Percentiles rank a stretch among this genome's conserved stretches.
Conservation (phyloP, 305 asterid species). For the Solanum chacoense region DNA sequence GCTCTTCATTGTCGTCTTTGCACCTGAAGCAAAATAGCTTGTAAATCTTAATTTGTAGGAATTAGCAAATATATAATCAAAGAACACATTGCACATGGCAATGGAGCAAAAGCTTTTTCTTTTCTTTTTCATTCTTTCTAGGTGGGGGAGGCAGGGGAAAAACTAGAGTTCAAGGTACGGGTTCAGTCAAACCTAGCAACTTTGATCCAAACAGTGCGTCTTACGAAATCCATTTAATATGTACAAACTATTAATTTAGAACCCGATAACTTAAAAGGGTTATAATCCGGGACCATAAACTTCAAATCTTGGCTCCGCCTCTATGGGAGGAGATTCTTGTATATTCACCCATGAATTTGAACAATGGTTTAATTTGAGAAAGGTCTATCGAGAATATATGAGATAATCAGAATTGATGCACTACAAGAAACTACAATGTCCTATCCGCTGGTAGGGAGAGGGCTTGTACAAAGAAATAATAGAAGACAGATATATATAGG, state of each 20-base stretch:
- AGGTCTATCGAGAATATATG: background rate
- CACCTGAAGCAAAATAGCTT: constrained; percentile 35
- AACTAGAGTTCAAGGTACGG: constrained; percentile 2
- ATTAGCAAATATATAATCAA: constrained; percentile 18
- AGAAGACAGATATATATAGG: background rate
- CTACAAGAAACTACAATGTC: background rate
- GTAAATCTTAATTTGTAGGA: constrained; percentile 25
- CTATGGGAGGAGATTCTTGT: background rate
- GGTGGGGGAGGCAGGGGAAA: background rate
- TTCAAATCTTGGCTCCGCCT: background rate
- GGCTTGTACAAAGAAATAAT: background rate
- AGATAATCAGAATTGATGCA: background rate
- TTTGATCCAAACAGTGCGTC: background rate
- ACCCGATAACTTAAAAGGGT: background rate
- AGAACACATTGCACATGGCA: background rate
- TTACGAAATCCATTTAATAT: background rate
- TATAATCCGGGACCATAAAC: background rate
- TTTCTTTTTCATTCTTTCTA: background rate
- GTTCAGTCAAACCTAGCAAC: background rate
- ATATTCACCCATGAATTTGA: background rate
- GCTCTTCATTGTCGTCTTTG: constrained; percentile 38
- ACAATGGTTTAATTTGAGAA: background rate
- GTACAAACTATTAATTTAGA: background rate
- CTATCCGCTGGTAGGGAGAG: background rate
- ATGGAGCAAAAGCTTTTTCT: background rate